Conservation (phyloP, 2,329 filamentous ascomycete species). For the Phialophora tarda region DNA sequence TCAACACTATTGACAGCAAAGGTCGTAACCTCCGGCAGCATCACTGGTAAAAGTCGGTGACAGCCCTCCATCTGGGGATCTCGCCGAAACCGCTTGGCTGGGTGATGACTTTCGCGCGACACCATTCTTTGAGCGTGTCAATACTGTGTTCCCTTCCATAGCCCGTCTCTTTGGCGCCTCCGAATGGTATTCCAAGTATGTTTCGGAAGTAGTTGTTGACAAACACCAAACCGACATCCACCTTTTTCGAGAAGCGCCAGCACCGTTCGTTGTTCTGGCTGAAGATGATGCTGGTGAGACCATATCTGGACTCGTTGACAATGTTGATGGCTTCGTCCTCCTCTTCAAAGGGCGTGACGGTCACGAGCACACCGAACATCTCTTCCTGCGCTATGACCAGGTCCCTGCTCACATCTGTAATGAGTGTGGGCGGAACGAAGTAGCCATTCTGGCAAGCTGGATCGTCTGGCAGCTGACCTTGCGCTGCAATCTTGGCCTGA, state of each 20-base stretch:
- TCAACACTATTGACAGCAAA: too few relatives aligned
- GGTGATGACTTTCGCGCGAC: slow-evolving; percentile 64
- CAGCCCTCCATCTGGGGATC: slow-evolving; percentile 9
- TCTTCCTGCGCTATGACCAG: slow-evolving; percentile 64
- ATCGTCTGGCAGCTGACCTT: slow-evolving; percentile 34
- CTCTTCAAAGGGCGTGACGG: slow-evolving; percentile 64
- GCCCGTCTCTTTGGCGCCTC: slow-evolving; percentile 78
- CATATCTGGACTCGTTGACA: slow-evolving; percentile 60
- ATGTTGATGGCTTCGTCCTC: slow-evolving; percentile 65
- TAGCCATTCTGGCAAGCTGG: slow-evolving; percentile 53
- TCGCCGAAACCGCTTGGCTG: slow-evolving; percentile 17
- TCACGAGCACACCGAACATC: slow-evolving; percentile 68
- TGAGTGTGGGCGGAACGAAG: slow-evolving; percentile 64
- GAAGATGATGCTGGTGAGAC: slow-evolving; percentile 65
- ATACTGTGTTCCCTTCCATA: slow-evolving; percentile 72
- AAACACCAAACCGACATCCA: slow-evolving; percentile 66
- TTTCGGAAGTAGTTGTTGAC: slow-evolving; percentile 56
- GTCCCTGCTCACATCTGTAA: slow-evolving; percentile 61
- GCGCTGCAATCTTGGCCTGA: slow-evolving; percentile 54
- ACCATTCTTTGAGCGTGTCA: slow-evolving; percentile 64
- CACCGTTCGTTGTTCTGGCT: slow-evolving; percentile 57
- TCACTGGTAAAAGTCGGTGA: slow-evolving; percentile 6
- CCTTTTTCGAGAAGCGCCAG: slow-evolving; percentile 45
- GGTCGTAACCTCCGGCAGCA: neutral
- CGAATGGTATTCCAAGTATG: slow-evolving; percentile 58